Evolutionary conservation across 805 yeast genomes (phyloP), one percentile per base, ranked within the genome.

Genomic region (Komagataella kurtzmanii): DNA sequence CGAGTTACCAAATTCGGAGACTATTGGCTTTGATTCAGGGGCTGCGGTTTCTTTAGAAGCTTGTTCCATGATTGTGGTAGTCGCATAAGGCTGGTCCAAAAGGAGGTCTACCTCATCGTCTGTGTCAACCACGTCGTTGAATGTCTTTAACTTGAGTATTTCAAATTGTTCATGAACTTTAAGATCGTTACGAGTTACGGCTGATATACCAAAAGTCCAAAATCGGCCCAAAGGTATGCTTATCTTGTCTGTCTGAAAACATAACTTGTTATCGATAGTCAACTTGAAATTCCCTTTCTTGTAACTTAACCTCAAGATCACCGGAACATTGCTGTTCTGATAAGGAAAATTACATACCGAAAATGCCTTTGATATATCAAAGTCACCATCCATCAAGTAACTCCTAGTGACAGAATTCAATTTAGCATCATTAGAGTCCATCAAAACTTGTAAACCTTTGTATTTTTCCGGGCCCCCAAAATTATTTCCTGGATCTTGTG

Each of bases 211-310:
- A 21, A 48, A n/a, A 49, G 65, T 71, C 54, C 75, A 70, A 40
- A 68, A 65, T 10, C 67, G 57, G 18, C 56, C 52, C 5, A 62
- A 54, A 36, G 77, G 77, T 17, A 85, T 60, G 43, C 65, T 60
- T 44, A 85, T 67, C 51, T 76, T 64, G 53, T 77, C 75, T 0
- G 89, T 81, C 63, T 80, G 80, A 64, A 85, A 78, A 60, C 89
- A 81, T 52, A 85, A 70, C 57, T 75, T 79, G 62, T 85, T 85
- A 64, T 85, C 88, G 49, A 83, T 68, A 55, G 85, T 88, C n/a
- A 85, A 73, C 56, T 83, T 81, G 55, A 82, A 70, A 54, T 76
- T 64, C 6, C 58, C 57, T 7, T 64, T 63, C 21, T 79, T 75
- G 58, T 83, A 83, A 7, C 83, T 78, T 12, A 85, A 56, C 65